Conservation (phyloP, 2,329 filamentous ascomycete genomes). For the Arthrobotrys musiformis region DNA sequence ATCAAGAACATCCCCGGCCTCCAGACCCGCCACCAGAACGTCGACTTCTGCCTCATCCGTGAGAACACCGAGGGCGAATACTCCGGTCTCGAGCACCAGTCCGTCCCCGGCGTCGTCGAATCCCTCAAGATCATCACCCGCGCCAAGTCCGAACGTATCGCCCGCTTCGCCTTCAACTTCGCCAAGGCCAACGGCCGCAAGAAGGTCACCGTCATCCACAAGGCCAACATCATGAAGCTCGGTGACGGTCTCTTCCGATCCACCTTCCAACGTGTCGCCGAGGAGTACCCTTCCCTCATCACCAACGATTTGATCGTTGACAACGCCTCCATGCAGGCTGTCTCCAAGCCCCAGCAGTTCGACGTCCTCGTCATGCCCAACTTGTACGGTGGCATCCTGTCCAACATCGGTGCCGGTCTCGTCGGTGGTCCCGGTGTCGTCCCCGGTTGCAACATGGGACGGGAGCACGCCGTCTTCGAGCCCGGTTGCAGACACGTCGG, state of each 20-base stretch:
- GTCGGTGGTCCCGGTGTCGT: constrained; percentile 97
- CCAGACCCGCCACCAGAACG: constrained; percentile 93
- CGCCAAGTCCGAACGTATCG: constrained; percentile 98
- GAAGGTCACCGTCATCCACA: constrained; percentile 99
- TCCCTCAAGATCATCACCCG: constrained; percentile 99
- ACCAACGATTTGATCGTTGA: constrained; percentile 99
- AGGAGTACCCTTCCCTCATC: constrained; percentile 95
- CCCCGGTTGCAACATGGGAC: constrained; percentile 99
- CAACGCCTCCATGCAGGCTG: constrained; percentile 99
- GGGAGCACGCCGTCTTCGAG: constrained; percentile 97
- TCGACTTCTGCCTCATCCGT: constrained; percentile 99
- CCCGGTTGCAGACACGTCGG: constrained; percentile 99
- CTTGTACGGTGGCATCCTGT: constrained; percentile 97
- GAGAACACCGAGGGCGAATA: constrained; percentile 99
- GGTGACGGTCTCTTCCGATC: constrained; percentile 98
- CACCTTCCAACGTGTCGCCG: constrained; percentile 91
- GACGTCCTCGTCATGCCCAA: constrained; percentile 99
- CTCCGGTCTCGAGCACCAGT: constrained; percentile 98
- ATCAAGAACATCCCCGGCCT: constrained; percentile 99
- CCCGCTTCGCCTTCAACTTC: constrained; percentile 98
- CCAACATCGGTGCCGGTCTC: constrained; percentile 97
- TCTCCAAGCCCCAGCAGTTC: constrained; percentile 95
- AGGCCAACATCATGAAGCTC: constrained; percentile 99
- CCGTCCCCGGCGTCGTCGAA: constrained; percentile 94
- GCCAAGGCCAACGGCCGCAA: constrained; percentile 98